Evolutionary conservation across 345 rosid species (phyloP).

Genomic region (Kandelia obovata): DNA sequence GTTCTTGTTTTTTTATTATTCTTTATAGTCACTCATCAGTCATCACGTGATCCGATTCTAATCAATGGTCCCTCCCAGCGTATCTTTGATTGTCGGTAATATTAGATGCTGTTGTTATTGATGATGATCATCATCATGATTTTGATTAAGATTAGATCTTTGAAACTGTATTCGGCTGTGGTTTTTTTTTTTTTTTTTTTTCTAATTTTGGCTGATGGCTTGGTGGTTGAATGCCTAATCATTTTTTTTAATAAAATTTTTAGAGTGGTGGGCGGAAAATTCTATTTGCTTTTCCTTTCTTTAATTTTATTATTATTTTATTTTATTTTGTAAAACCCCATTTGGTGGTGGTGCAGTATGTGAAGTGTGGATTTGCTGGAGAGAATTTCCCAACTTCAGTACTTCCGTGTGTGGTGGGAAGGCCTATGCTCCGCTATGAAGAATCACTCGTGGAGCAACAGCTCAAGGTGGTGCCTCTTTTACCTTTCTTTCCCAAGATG

Average conservation of each 20-base stretch:
- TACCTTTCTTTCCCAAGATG: neutral
- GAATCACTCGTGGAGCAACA: conserved; percentile 91
- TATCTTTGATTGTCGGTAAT: no score
- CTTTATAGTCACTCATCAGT: no score
- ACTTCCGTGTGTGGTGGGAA: conserved; percentile 89
- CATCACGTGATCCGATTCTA: no score
- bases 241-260: no score
- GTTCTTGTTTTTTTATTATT: no score
- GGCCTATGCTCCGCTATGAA: conserved; percentile 88
- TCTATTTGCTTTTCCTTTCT: no score
- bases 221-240: no score
- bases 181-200: no score
- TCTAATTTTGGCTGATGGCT: no score
- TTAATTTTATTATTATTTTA: neutral
- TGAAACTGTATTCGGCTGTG: neutral
- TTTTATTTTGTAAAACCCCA: neutral
- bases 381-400: conserved; percentile 97
- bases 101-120: neutral
- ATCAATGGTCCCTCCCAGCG: no score
- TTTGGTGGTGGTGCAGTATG: conserved; percentile 57
- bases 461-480: conserved; percentile 49
- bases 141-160: neutral
- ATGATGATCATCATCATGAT: neutral
- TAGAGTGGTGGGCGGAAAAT: no score
- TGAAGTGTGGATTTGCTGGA: conserved; percentile 97